Conservation (phyloP, 176 grass and related monocot genomes). For the Urochloa ruziziensis region DNA sequence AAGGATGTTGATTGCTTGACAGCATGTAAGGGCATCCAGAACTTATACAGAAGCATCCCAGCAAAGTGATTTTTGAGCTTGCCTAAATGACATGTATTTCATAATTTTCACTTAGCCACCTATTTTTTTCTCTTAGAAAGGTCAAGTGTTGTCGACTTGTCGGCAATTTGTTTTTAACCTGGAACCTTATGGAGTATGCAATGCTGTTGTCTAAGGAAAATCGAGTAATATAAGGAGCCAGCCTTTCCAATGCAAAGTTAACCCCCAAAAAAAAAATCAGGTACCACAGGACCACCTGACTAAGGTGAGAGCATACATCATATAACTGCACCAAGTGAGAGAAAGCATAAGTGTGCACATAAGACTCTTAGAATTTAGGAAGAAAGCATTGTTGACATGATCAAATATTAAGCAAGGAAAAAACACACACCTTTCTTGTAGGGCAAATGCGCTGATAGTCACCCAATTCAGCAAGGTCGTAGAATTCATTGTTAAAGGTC, state of each 20-base stretch:
- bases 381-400: neutral
- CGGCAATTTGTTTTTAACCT: neutral
- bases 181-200: neutral
- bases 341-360: neutral
- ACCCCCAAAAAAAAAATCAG: neutral
- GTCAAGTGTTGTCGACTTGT: neutral
- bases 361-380: neutral
- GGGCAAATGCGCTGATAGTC: constrained; percentile 13
- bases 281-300: neutral
- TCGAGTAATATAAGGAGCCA: neutral
- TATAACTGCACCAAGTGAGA: too few species aligned
- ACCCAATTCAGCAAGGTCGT: too few species aligned
- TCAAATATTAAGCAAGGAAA: neutral
- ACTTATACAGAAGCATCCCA: neutral
- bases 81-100: neutral
- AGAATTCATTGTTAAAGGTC: too few species aligned
- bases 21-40: neutral
- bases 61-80: neutral
- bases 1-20: neutral
- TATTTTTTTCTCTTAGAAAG: neutral
- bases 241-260: neutral
- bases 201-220: neutral
- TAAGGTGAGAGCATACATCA: neutral
- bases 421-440: neutral
- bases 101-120: neutral